A percentile compares a stretch with the other conserved stretches of the same genome.
phyloP scores from a whole-genome alignment of 306 rosid species.

The Erythrophleum fordii region DNA sequence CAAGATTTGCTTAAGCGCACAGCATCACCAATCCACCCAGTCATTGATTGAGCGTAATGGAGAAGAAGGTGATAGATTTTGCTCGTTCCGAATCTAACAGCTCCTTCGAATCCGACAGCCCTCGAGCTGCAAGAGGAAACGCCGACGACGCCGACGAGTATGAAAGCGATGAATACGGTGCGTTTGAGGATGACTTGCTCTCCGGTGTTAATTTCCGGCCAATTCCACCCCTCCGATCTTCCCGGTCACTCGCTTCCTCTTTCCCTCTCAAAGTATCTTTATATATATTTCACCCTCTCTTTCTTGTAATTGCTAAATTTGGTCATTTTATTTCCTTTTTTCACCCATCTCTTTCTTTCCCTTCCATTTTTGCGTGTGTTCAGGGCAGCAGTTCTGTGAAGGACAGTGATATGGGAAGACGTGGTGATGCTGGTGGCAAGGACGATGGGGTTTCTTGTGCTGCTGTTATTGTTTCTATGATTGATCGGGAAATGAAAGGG shows the following conservation, averaged over 20 bases:
- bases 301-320: not conserved
- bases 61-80: conserved; percentile 7
- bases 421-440: not conserved
- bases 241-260: not conserved
- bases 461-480: not conserved
- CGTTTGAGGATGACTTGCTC: not conserved
- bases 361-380: not conserved
- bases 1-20: not conserved
- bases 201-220: conserved; percentile 7
- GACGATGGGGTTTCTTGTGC: not conserved
- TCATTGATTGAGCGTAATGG: not conserved
- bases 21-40: not conserved
- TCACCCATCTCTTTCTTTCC: not conserved
- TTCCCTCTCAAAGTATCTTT: not conserved
- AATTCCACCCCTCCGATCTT: not conserved
- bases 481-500: not conserved
- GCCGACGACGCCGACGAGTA: not conserved
- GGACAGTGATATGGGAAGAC: not conserved
- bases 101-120: conserved; percentile 1
- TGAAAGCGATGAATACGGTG: conserved; percentile 9
- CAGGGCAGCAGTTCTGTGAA: not conserved
- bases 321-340: not conserved
- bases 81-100: conserved; percentile 12
- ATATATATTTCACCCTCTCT: not conserved
- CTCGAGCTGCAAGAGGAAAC: not conserved